A percentile compares a stretch with the other conserved stretches of the same genome.
Evolutionary conservation across 2,329 filamentous ascomycete genomes (phyloP).

Genomic region (Ceratocystis eucalypticola): DNA sequence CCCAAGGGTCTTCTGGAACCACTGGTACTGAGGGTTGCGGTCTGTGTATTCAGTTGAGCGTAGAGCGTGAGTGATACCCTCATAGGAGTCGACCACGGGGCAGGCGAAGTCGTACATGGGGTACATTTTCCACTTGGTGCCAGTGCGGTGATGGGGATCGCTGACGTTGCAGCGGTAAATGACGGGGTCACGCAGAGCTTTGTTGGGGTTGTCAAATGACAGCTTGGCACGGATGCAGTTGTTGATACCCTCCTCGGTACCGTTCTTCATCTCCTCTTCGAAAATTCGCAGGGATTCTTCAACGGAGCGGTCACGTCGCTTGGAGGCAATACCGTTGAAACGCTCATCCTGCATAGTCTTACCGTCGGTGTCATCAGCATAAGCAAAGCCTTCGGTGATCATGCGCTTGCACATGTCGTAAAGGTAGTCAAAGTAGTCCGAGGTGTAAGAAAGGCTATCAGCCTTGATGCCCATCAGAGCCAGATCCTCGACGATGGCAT

Average conservation of each 20-base stretch:
- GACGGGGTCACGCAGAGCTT: conserved; percentile 89
- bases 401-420: conserved; percentile 75
- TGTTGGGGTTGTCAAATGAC: conserved; percentile 81
- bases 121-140: conserved; percentile 70
- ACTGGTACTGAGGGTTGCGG: conserved; percentile 74
- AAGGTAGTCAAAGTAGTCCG: conserved; percentile 87
- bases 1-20: conserved; percentile 63
- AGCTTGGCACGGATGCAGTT: conserved; percentile 96
- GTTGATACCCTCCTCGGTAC: conserved; percentile 59
- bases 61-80: conserved; percentile 72
- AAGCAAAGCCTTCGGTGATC: conserved; percentile 77
- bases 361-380: conserved; percentile 86
- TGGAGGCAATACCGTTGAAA: conserved; percentile 70
- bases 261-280: conserved; percentile 84
- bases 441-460: conserved; percentile 76
- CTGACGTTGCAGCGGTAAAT: conserved; percentile 83
- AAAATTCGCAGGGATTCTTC: conserved; percentile 81
- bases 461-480: conserved; percentile 83
- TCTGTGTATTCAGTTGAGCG: conserved; percentile 80
- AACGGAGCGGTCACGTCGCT: conserved; percentile 59
- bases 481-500: conserved; percentile 84
- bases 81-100: conserved; percentile 65
- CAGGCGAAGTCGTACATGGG: conserved; percentile 80
- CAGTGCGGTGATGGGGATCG: conserved; percentile 61
- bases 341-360: conserved; percentile 78